Percentiles rank a stretch among this genome's conserved stretches.
phyloP scores from a whole-genome alignment of 176 grass and related monocot genomes.

The Zea luxurians region DNA sequence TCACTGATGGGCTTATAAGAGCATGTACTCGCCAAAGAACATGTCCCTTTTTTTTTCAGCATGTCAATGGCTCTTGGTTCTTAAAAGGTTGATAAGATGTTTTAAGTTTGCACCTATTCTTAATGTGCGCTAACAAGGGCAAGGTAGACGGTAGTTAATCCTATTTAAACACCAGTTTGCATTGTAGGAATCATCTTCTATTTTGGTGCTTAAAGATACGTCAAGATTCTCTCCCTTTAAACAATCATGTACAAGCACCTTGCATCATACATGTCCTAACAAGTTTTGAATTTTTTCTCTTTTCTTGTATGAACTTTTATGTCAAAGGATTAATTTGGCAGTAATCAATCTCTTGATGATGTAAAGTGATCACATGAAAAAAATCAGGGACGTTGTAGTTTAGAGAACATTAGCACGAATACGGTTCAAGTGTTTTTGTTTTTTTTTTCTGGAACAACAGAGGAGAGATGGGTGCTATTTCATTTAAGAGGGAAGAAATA shows the following conservation, averaged over 20 bases:
- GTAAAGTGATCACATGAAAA: background rate
- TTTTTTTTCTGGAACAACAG: background rate
- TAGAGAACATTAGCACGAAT: background rate
- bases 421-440: background rate
- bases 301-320: background rate
- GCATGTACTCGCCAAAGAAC: background rate
- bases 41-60: background rate
- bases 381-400: background rate
- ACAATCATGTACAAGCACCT: background rate
- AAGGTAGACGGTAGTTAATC: background rate
- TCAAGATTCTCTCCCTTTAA: background rate
- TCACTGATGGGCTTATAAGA: background rate
- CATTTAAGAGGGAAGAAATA: background rate
- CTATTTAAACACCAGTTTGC: background rate
- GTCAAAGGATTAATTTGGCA: background rate
- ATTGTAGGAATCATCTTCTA: background rate
- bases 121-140: background rate
- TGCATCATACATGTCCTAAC: background rate
- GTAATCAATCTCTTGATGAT: conserved; percentile 4
- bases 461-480: background rate
- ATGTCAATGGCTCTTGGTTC: background rate
- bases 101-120: background rate
- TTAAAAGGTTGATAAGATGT: background rate
- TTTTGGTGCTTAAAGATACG: background rate
- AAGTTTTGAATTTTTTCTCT: background rate